Evolutionary conservation across 768 basidiomycete genomes (phyloP), one percentile per base, ranked within the genome.

Genomic region (Candolleomyces eurysporus): DNA sequence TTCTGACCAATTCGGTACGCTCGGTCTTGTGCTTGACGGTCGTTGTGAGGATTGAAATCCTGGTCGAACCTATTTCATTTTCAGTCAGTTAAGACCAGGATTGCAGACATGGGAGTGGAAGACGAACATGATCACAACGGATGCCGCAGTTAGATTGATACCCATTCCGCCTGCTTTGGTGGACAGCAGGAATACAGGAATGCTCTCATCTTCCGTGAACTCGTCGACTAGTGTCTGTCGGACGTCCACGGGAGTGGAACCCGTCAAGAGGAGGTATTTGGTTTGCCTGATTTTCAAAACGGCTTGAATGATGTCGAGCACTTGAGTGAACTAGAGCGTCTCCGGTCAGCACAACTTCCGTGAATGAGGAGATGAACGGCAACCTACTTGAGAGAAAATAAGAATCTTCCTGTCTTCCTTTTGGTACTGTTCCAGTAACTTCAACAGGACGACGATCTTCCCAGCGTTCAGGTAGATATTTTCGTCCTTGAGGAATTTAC

Each of bases 41-140:
- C 97, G 72, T 99, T 99, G 76, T 94, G 92, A 4, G 92, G 92
- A 72, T 98, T 98, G 76, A 98, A 99, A 72, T 98, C 96, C 70
- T 96, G 95, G 71, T 99, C 96, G 70, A 95, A 97, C 86, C 90
- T 91, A 61, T 31, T 45, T 22, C 22, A 31, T 19, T 57, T 36
- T 50, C 36, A 16, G 26, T 52, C 26, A 56, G 26, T 46, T 17
- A 22, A 14, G 21, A 2, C 52, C 46, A 40, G 21, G 8, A 55
- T 39, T 55, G 21, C 43, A 55, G 45, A n/a, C 8, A 26, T 42
- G 48, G n/a, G 58, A 43, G 2, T 59, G 52, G 55, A 63, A 59
- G 5, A 68, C 86, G 49, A 63, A 91, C 90, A 95, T 91, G 68
- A 98, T 91, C 46, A 99, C 96, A 43, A 95, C 94, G 49, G 92